Base-by-base conservation (phyloP, 768 basidiomycete species). In the Trametes meyenii region DNA sequence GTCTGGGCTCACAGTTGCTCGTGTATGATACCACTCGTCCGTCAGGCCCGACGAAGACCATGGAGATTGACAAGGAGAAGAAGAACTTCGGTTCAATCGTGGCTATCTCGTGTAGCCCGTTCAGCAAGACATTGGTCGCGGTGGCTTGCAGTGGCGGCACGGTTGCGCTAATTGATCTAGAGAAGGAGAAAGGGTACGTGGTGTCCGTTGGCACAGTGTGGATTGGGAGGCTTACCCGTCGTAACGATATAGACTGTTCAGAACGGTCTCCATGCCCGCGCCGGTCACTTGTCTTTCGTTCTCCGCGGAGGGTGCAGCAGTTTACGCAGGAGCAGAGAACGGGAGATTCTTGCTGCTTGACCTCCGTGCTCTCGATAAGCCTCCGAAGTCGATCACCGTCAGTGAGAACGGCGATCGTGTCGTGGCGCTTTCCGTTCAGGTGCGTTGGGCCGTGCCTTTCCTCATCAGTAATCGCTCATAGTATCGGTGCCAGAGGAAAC, bases 41-140 rank as follows among this genome's bases (percentile, higher is more conserved):
- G 10, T 82, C 84, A 21, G 75, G 75, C 5, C 86, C 89, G 11
- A 51, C 77, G 26, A 89, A 86, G 71, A 74, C 73, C 0, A 73
- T 90, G 39, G 62, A 76, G 1, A 66, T 90, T 56, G 67, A 68
- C 38, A 68, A 66, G 63, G 76, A 73, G 11, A 83, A 84, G 23
- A 67, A 65, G 45, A 65, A 73, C 17, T 67, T 73, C 0, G 85
- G 84, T 8, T 72, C 81, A n/a, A 79, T 91, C 23, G 72, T 82
- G 4, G 81, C 80, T 13, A 71, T 90, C 10, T 77, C 83, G 7
- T 85, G 83, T 62, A 90, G 89, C 63, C 88, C 90, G 7, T 91
- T 90, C 72, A 90, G 89, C 74, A 90, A 87, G 75, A 87, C 86
- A 2, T 74, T 92, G 36, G 77, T 88, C 24, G 85, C 86, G 2